Conservation (phyloP, 73 alveolate genomes). For the Paramecium sexaurelia region DNA sequence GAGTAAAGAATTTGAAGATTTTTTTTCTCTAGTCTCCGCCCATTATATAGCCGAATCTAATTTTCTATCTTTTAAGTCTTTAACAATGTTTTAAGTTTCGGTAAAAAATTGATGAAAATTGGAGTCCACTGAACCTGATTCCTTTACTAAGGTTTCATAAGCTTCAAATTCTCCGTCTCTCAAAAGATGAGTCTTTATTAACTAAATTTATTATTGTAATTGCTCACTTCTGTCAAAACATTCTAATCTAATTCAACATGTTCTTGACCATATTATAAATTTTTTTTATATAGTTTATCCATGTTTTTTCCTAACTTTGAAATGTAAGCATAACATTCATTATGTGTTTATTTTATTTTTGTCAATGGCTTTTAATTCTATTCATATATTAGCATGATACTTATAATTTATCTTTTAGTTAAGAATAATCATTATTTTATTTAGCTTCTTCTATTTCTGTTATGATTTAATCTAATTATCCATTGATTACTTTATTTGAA, state of each 20-base stretch:
- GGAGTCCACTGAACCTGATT: background rate
- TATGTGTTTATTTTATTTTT: conserved; percentile 32
- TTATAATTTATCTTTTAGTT: conserved; percentile 11
- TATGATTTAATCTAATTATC: background rate
- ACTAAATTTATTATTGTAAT: background rate
- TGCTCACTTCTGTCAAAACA: conserved; percentile 24
- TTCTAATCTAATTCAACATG: conserved; percentile 45
- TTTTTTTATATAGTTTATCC: conserved; percentile 56
- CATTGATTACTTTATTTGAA: background rate
- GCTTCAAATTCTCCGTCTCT: conserved; percentile 64
- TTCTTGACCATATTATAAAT: conserved; percentile 53
- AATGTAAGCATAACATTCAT: conserved; percentile 54
- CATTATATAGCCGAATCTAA: conserved; percentile 48
- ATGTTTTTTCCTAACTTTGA: conserved; percentile 66
- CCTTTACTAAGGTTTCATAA: conserved; percentile 35
- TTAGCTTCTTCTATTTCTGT: conserved; percentile 5
- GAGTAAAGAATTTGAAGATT: background rate
- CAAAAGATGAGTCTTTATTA: conserved; percentile 38
- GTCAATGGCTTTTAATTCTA: conserved; percentile 62
- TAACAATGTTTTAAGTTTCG: background rate
- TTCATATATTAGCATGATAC: background rate
- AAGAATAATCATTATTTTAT: background rate
- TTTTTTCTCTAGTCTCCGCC: conserved; percentile 22
- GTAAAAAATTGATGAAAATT: background rate
- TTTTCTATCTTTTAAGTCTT: background rate